Base-by-base conservation (phyloP, 225 moss, liverwort and hornwort species). In the Straminergon stramineum region DNA sequence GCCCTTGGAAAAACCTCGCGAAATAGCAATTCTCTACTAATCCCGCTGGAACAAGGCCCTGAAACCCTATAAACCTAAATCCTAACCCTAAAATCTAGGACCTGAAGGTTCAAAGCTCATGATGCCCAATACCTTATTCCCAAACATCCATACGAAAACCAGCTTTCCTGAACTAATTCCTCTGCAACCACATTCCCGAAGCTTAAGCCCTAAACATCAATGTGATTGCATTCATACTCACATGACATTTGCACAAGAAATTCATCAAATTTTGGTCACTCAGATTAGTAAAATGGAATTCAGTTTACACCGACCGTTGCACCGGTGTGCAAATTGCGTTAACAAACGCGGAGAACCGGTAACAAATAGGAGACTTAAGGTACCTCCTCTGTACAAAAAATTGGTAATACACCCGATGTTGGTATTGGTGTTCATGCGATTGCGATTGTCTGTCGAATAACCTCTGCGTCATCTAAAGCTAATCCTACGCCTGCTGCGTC, bases 381-480 rank as follows among this genome's bases (percentile, higher is more conserved):
- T 60, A 90, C 65, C 88, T 90, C 86, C 88, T 88, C 86, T 88
- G 88, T 90, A 92, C 92, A 92, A 82, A 89, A 90, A 90, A 79
- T 86, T 83, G 88, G 84, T 35, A 83, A 34, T 83, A 88, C 88
- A 79, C 65, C 73, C 32, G 64, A 30, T 63, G 80, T 52, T 64
- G 74, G 53, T 55, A 26, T 41, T 61, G 48, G 45, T 15, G 85
- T 71, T 80, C 31, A 89, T 53, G 70, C 32, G 52, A n/a, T 85
- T 52, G 85, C 39, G 73, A 86, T 41, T 71, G 80, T 85, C 43
- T 28, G 85, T 78, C 24, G 19, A 58, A 83, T 75, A 61, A 79
- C 87, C 81, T 91, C 92, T 89, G 65, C 65, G 73, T 73, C 37
- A 65, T 74, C 91, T 87, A 65, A 52, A 80, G 53, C 87, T 92